A percentile compares a stretch with the other conserved stretches of the same genome.
These are phyloP conservation scores for Penicillium sp. DNA, from an alignment of 2,329 filamentous ascomycete species.

Conservation along the genomic window DNA sequence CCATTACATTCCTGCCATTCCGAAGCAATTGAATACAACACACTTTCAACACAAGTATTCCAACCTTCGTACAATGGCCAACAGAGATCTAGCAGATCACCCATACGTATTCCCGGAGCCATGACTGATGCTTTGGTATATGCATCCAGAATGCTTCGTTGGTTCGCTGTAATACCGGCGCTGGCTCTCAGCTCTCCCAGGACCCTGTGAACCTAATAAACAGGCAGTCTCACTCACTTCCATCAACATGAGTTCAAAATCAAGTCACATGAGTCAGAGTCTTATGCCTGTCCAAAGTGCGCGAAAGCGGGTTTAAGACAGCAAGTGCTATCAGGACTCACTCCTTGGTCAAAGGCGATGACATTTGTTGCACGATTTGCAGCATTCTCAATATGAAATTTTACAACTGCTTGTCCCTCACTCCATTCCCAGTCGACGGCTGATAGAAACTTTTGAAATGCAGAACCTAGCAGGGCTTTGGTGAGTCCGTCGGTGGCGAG, in stretches of 20 bases:
- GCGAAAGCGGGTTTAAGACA: not conserved
- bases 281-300: not conserved
- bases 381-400: constrained; percentile 7
- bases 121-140: constrained; percentile 39
- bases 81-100: constrained; percentile 77
- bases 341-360: not conserved
- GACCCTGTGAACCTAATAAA: constrained; percentile 92
- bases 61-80: constrained; percentile 37
- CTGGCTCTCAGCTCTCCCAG: constrained; percentile 83
- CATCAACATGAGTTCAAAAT: not conserved
- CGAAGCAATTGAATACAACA: constrained; percentile 7
- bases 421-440: constrained; percentile 1
- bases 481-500: no score
- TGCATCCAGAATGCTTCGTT: constrained; percentile 85
- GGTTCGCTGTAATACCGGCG: constrained; percentile 77
- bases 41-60: constrained; percentile 13
- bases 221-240: constrained; percentile 38
- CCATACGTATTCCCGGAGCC: constrained; percentile 61
- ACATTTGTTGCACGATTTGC: not conserved
- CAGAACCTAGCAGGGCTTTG: no score
- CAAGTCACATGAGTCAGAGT: not conserved
- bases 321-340: not conserved
- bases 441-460: constrained; percentile 22
- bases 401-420: not conserved
- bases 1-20: no score